Evolutionary conservation across 2,329 filamentous ascomycete species (phyloP), one percentile per base, ranked within the genome.

Genomic region (Colletotrichum sp.): DNA sequence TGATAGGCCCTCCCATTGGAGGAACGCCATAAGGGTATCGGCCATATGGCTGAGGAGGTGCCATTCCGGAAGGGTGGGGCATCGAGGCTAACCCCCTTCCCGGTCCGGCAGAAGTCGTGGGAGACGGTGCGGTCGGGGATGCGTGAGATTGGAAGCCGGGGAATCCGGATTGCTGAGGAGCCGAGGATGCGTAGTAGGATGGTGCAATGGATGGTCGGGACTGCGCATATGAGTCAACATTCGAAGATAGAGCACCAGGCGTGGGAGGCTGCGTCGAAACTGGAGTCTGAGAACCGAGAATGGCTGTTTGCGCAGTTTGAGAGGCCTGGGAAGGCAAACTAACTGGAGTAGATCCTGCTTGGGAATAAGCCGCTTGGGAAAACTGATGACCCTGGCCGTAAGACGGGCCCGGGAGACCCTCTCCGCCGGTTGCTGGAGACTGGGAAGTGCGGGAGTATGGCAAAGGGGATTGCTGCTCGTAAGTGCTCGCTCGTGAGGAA

Each of bases 371-470:
- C 78, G 90, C 89, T 76, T 92, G 89, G 82, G 93, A 95, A 39
- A 92, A 88, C 60, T 92, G 73, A 76, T 93, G 89, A 78, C 92
- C 91, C 77, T 91, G 87, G 77, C 94, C 93, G 84, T 93, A 95
- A 8, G 93, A 89, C 75, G 93, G 91, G 70, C 91, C 88, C 76
- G 94, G 90, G 70, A 96, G 87, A 65, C 88, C 89, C 81, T 95
- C 92, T 64, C 87, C 88, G 32, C 88, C 87, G 9, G 90, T 88
- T 12, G 86, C 83, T 16, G 94, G 93, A 28, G 84, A 85, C 68
- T 83, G 83, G 5, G 85, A 83, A 77, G 79, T 83, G 70, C 84
- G 80, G 36, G 83, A 81, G 66, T 80, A 83, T 30, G 81, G 76
- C 81, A 91, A 86, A 62, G 88, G 88, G 34, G 91, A 89, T 68